Conservation (phyloP, 23 red algal species). For the Pyropia haitanensis region DNA sequence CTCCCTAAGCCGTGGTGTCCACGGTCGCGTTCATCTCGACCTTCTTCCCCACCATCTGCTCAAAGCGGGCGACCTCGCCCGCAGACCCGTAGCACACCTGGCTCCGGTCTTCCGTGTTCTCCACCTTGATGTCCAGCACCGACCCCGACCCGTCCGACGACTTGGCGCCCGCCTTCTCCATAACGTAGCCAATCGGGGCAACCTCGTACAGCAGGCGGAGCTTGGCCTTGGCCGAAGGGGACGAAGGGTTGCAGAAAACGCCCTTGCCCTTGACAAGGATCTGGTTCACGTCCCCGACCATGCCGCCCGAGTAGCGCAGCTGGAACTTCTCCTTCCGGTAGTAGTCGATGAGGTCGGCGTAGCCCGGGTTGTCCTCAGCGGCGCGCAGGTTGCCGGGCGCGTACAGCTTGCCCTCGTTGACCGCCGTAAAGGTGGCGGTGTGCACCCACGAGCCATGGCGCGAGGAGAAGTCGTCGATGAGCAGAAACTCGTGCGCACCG, state of each 20-base stretch:
- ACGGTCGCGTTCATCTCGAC: constrained; percentile 21
- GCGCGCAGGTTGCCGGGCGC: constrained; percentile 96
- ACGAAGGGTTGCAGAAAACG: constrained; percentile 95
- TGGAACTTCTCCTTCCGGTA: constrained; percentile 92
- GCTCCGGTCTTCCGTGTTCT: constrained; percentile 56
- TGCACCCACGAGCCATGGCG: constrained; percentile 94
- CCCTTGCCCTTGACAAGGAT: constrained; percentile 99
- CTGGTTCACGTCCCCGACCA: constrained; percentile 98
- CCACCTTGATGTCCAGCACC: constrained; percentile 81
- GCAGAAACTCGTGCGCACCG: constrained; percentile 85
- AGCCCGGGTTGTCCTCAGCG: constrained; percentile 89
- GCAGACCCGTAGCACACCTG: constrained; percentile 91
- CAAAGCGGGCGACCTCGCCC: constrained; percentile 77
- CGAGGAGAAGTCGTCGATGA: constrained; percentile 97
- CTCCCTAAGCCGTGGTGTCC: neutral
- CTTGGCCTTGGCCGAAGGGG: constrained; percentile 92
- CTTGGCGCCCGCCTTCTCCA: constrained; percentile 88
- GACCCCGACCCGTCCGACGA: constrained; percentile 57
- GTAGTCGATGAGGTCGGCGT: constrained; percentile 73
- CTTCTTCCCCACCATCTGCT: constrained; percentile 79
- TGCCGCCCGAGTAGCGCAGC: constrained; percentile 97
- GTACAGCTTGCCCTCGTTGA: constrained; percentile 96
- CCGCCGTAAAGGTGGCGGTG: constrained; percentile 56
- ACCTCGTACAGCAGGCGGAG: constrained; percentile 94
- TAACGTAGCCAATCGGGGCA: constrained; percentile 85